Evolutionary conservation across 1,284 basidiomycete genomes (phyloP), one percentile per base, ranked within the genome.

Genomic region (Sanghuangporus sanghuang): DNA sequence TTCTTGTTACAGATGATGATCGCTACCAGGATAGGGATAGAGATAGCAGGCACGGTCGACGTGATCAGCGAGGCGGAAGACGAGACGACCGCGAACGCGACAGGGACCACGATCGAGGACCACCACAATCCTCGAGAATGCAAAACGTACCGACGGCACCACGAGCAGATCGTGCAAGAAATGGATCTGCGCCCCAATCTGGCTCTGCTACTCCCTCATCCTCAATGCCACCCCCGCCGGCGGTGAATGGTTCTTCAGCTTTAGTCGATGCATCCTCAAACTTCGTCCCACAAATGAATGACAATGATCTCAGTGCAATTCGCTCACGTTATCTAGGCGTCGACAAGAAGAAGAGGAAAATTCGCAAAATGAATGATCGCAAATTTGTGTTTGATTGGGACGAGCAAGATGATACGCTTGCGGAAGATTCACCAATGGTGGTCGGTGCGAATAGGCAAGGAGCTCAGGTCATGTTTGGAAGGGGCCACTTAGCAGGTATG

Each of bases 371-470:
- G 83, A 92, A 90, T 70, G 94, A 96, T 73, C 90, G 95, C 74
- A 96, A 96, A 75, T 95, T 98, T 73, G 90, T 96, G n/a, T 99
- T 99, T 72, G 96, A 98, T 73, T 98, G 96, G 96, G 95, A 95
- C 71, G 88, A 89, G 57, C 89, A 90, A 72, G 95, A 98, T 71
- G 95, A 98, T 73, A 97, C 95, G 14, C 87, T 89, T 70, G 79
- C 84, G 7, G 83, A 83, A 57, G 85, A 90, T 71, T 83, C 87
- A 21, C 84, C 85, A 36, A 76, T 83, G 27, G 83, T 85, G 23
- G 81, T 83, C 5, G 87, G 86, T 1, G 81, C 80, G 55, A 83
- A 84, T 58, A 79, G 87, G n/a, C 89, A 90, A 69, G 89, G 90
- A 16, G 90, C 91, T 1, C 88, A 89, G 69, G 84, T 93, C 39